These are phyloP conservation scores for Phragmites australis DNA, from an alignment of 176 grass and related monocot species.

Conservation along the genomic window DNA sequence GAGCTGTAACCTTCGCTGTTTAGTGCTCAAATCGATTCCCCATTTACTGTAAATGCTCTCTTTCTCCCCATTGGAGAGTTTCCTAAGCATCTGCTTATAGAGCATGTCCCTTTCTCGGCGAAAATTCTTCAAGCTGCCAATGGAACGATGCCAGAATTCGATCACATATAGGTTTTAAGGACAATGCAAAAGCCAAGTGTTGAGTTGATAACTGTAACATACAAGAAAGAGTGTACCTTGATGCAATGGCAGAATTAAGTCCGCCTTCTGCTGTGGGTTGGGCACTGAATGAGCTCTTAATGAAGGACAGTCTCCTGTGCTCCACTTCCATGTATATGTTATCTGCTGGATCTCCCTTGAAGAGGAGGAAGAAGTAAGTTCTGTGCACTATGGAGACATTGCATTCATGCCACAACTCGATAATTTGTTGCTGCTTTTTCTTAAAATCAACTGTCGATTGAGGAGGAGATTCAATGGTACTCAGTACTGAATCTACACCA, in stretches of 20 bases:
- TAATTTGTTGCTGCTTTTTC: conserved; percentile 64
- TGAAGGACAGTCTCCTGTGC: conserved; percentile 75
- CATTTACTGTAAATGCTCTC: conserved; percentile 64
- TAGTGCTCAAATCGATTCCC: conserved; percentile 74
- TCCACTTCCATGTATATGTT: conserved; percentile 92
- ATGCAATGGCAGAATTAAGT: conserved; percentile 28
- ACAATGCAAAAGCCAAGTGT: not conserved
- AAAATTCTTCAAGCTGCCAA: conserved; percentile 63
- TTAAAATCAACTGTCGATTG: conserved; percentile 54
- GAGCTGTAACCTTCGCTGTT: conserved; percentile 69
- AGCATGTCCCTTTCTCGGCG: conserved; percentile 80
- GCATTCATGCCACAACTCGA: conserved; percentile 84
- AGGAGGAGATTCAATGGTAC: conserved; percentile 43
- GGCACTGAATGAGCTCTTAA: conserved; percentile 50
- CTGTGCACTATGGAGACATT: conserved; percentile 78
- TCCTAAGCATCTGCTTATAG: conserved; percentile 80
- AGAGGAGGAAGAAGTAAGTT: conserved; percentile 86
- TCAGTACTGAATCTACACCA: conserved; percentile 42
- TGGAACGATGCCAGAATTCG: not conserved
- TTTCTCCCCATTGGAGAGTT: conserved; percentile 57
- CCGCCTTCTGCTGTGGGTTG: not conserved
- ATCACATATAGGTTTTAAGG: conserved; percentile 10
- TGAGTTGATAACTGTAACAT: not conserved
- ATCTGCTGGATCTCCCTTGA: conserved; percentile 84
- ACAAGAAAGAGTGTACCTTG: conserved; percentile 46